These are phyloP conservation scores for Epichloe elymi DNA, from an alignment of 2,329 filamentous ascomycete species.

Conservation along the genomic window DNA sequence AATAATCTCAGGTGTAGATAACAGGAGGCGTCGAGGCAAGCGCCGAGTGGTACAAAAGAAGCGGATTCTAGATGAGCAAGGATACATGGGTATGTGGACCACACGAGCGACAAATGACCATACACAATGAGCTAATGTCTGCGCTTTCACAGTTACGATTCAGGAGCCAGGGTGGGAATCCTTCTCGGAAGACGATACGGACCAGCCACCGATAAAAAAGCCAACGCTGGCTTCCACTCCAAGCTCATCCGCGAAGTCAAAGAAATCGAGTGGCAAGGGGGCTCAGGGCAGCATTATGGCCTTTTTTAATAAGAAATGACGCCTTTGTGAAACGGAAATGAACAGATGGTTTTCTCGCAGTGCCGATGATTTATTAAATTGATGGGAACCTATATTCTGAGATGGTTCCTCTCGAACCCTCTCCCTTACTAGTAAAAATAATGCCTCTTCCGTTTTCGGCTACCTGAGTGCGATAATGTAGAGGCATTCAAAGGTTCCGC, in stretches of 20 bases:
- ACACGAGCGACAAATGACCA: background rate
- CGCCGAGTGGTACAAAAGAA: constrained; percentile 79
- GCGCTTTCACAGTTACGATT: constrained; percentile 54
- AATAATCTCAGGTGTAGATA: constrained; percentile 36
- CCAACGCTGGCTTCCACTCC: constrained; percentile 32
- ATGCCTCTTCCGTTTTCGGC: too few relatives aligned
- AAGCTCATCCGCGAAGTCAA: constrained; percentile 36
- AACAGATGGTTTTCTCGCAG: background rate
- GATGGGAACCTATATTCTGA: background rate
- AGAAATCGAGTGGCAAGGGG: constrained; percentile 43
- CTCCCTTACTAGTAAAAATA: too few relatives aligned
- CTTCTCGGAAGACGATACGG: constrained; percentile 78
- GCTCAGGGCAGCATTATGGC: constrained; percentile 78
- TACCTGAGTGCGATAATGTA: too few relatives aligned
- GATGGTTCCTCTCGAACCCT: too few relatives aligned
- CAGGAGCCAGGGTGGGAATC: constrained; percentile 82
- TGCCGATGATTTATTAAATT: background rate
- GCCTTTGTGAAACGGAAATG: background rate
- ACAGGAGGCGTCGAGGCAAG: constrained; percentile 60
- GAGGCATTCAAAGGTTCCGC: too few relatives aligned
- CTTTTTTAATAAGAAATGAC: constrained; percentile 68
- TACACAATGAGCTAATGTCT: background rate
- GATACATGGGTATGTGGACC: constrained; percentile 60
- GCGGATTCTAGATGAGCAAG: constrained; percentile 75
- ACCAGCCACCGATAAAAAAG: constrained; percentile 38